Evolutionary conservation across 345 rosid species (phyloP).

Genomic region (Moringa oleifera): DNA sequence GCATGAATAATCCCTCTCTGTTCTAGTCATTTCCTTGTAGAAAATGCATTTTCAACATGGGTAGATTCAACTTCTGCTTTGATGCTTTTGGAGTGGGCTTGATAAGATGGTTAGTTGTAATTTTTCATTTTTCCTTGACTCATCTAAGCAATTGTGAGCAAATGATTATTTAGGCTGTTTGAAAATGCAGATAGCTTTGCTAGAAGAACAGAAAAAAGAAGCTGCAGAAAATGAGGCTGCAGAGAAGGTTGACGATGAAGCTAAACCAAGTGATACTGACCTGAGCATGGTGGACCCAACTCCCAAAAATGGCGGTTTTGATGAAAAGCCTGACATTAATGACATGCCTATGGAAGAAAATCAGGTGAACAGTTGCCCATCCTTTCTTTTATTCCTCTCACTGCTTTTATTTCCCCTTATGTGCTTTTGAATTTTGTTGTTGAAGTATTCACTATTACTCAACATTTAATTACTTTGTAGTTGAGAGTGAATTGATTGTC

Average conservation of each 20-base stretch:
- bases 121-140: not conserved
- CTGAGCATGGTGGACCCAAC: constrained; percentile 29
- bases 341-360: constrained; percentile 65
- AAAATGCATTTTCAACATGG: too few species aligned
- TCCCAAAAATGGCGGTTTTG: constrained; percentile 30
- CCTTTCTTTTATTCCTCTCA: not conserved
- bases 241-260: constrained; percentile 54
- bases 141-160: not conserved
- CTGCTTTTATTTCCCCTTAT: not conserved
- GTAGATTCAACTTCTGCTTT: not conserved
- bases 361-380: constrained; percentile 39
- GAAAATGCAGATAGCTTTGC: constrained; percentile 59
- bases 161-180: constrained; percentile 3
- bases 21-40: not conserved
- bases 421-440: not conserved
- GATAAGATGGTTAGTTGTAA: constrained; percentile 8
- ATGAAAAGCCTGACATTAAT: constrained; percentile 79
- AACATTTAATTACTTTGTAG: not conserved
- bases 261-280: constrained; percentile 38
- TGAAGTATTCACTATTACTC: too few species aligned
- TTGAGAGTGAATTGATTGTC: not conserved
- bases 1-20: not conserved
- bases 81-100: not conserved
- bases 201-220: constrained; percentile 62
- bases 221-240: constrained; percentile 47